phyloP scores from a whole-genome alignment of 108 stramenopile species.

The Cylindrotheca closterium region DNA sequence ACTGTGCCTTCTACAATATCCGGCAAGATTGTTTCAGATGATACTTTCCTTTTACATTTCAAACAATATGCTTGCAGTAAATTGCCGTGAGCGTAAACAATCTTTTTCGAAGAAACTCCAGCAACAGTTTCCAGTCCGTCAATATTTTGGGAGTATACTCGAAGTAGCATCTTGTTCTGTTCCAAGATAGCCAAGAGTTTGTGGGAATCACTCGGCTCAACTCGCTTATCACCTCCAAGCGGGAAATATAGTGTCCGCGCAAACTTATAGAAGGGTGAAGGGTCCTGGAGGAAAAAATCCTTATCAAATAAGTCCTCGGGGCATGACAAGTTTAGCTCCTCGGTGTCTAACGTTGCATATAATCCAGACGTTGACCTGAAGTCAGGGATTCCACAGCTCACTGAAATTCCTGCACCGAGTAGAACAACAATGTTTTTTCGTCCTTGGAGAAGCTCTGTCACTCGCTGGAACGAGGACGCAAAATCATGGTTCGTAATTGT shows the following conservation, averaged over 20 bases:
- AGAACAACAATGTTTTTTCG: constrained; percentile 73
- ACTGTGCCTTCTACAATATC: constrained; percentile 57
- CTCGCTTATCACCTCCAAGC: constrained; percentile 16
- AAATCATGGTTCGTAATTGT: too few species aligned
- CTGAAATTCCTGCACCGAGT: constrained; percentile 80
- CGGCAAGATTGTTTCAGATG: constrained; percentile 40
- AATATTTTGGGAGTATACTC: constrained; percentile 85
- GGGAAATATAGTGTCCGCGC: constrained; percentile 51
- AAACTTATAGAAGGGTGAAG: constrained; percentile 73
- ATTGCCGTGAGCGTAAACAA: constrained; percentile 85
- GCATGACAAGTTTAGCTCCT: constrained; percentile 44
- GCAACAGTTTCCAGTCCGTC: constrained; percentile 70
- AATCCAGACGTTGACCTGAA: constrained; percentile 77
- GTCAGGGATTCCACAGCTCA: constrained; percentile 84
- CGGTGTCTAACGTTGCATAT: constrained; percentile 58
- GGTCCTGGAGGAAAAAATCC: constrained; percentile 70
- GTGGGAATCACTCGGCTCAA: constrained; percentile 70
- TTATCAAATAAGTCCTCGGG: constrained; percentile 85
- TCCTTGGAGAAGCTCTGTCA: constrained; percentile 32
- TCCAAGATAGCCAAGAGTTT: constrained; percentile 70
- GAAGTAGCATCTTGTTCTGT: constrained; percentile 52
- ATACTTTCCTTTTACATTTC: constrained; percentile 54
- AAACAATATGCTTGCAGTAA: constrained; percentile 59
- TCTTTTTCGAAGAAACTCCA: constrained; percentile 59
- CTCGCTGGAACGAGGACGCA: constrained; percentile 15